Evolutionary conservation across 306 rosid species (phyloP).

Genomic region (Malus sylvestris): DNA sequence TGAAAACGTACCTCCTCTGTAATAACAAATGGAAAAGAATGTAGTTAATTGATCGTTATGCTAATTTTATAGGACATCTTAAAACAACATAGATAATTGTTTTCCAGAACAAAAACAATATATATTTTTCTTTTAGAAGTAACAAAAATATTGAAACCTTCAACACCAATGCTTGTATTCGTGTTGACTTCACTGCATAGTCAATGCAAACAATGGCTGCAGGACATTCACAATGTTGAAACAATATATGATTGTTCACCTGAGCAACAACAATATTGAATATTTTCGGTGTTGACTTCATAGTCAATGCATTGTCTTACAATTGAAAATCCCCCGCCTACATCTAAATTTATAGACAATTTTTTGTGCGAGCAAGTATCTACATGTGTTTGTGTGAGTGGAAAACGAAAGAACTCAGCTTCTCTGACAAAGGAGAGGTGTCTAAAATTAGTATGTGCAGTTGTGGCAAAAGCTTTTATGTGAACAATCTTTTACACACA

Average conservation of each 20-base stretch:
- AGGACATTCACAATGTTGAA: background rate
- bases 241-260: background rate
- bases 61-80: background rate
- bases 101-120: background rate
- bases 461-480: background rate
- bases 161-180: background rate
- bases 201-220: background rate
- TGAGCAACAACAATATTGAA: background rate
- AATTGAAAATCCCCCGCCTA: background rate
- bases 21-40: slow-evolving; percentile 21
- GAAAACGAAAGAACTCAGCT: background rate
- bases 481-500: slow-evolving; percentile 7
- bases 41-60: background rate
- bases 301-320: background rate
- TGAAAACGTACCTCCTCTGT: slow-evolving; percentile 72
- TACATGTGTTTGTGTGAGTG: background rate
- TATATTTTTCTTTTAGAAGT: background rate
- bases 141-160: background rate
- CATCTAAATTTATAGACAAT: background rate
- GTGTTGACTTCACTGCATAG: background rate
- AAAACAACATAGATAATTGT: background rate
- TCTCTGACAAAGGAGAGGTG: background rate
- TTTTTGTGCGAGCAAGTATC: background rate
- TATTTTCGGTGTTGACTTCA: background rate
- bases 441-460: background rate